phyloP scores from a whole-genome alignment of 495 filamentous ascomycete species.

The Entonaema liquescens region DNA sequence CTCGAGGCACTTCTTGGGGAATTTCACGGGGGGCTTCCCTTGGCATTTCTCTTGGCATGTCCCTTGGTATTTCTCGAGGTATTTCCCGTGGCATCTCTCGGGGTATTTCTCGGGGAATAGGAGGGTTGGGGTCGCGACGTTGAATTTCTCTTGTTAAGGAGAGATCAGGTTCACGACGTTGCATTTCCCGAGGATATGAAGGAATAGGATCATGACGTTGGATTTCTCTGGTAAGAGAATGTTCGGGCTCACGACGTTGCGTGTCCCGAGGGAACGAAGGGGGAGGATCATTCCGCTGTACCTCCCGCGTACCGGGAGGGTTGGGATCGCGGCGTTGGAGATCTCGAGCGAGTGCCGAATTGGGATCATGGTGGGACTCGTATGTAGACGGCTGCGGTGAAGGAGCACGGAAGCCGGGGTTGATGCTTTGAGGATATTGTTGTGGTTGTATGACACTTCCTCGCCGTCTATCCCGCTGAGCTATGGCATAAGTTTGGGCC shows the following conservation, averaged over 20 bases:
- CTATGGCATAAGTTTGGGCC: constrained; percentile 2
- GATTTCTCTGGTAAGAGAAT: constrained; percentile 10
- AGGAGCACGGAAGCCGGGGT: constrained; percentile 79
- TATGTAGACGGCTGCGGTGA: constrained; percentile 79
- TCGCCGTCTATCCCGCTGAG: constrained; percentile 2
- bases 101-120: constrained; percentile 12
- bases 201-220: constrained; percentile 21
- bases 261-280: constrained; percentile 14
- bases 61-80: not conserved
- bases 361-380: constrained; percentile 87
- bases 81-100: not conserved
- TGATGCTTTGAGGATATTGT: constrained; percentile 90
- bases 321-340: constrained; percentile 28
- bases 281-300: constrained; percentile 1
- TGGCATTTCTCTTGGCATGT: too few relatives aligned
- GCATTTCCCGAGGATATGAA: constrained; percentile 15
- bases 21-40: not conserved
- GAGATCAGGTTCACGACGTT: constrained; percentile 16
- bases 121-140: constrained; percentile 14
- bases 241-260: constrained; percentile 1
- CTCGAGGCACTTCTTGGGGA: not conserved
- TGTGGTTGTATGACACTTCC: constrained; percentile 16
- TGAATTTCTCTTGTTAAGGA: constrained; percentile 11
- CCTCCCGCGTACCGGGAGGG: constrained; percentile 20
- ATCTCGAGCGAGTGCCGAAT: constrained; percentile 66